Evolutionary conservation across 1,139 yeast genomes (phyloP), one percentile per base, ranked within the genome.

Genomic region (Candida buenavistaensis): DNA sequence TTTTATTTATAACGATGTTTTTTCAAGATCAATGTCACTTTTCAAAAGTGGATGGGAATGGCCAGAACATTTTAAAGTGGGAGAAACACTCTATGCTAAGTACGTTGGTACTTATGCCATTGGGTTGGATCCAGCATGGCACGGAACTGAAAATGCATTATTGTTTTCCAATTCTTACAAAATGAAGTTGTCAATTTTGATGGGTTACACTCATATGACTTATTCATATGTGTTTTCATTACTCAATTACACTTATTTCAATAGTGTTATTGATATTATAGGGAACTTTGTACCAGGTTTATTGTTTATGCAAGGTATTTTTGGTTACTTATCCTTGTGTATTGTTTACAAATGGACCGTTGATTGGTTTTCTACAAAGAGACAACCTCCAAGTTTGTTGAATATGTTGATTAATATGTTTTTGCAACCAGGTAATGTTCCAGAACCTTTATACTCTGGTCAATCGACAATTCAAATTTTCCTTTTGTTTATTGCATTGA

Each of bases 401-500:
- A 84, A 84, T 57, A 84, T 84, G 88, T 69, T 85, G 55, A 85
- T 85, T 50, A 78, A 80, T 39, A 85, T 85, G 94, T 84, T 85
- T 49, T 70, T 85, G 47, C 60, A 88, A 2, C 95, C 95, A 10
- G 94, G 94, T 14, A 71, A 63, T 4, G 73, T 84, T 36, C 86
- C 76, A 8, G 90, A 81, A 41, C 77, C 72, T 32, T 66, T 85
- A 36, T 85, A 79, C 52, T 55, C 68, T 1, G 82, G 84, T 3
- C 95, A 85, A 57, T 69, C 81, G 0, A 47, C 60, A 2, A 67
- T 84, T 9, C 94, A 85, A 58, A 68, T 80, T 4, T 47, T 80
- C 23, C 63, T 85, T 32, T 60, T 85, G 34, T 36, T 75, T 3
- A 57, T 79, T 26, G 92, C 95, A 0, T 65, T 81, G 43, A 55